These are phyloP conservation scores for Kandelia obovata DNA, from an alignment of 345 rosid genomes.

Conservation along the genomic window DNA sequence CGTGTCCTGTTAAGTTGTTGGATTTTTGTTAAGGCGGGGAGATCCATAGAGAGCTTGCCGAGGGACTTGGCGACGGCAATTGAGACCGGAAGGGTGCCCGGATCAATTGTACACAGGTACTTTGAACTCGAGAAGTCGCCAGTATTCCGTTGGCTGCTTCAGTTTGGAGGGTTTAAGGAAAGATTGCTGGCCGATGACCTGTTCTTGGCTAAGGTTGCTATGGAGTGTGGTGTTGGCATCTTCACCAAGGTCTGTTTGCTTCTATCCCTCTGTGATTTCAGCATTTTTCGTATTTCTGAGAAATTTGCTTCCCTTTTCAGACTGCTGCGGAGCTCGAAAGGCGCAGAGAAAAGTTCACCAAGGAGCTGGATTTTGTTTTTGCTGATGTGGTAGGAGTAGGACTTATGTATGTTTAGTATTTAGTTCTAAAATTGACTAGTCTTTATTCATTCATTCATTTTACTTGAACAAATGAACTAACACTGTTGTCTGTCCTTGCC, in stretches of 20 bases:
- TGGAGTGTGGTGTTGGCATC: conserved; percentile 72
- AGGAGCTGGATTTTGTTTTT: conserved; percentile 69
- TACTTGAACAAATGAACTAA: neutral
- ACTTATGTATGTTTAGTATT: neutral
- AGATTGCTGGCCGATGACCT: conserved; percentile 68
- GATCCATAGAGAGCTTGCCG: conserved; percentile 53
- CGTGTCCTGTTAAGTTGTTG: neutral
- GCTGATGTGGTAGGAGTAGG: conserved; percentile 52
- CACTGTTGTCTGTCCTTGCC: too few species aligned
- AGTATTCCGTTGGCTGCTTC: conserved; percentile 51
- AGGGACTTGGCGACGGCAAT: conserved; percentile 59
- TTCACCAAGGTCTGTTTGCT: conserved; percentile 53
- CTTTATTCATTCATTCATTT: neutral
- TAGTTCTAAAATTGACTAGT: neutral
- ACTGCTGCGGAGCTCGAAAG: conserved; percentile 53
- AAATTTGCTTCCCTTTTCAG: conserved; percentile 26
- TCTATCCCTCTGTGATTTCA: neutral
- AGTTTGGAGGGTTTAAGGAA: conserved; percentile 64
- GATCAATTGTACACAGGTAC: conserved; percentile 42
- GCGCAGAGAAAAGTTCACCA: conserved; percentile 48
- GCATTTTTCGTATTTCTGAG: neutral
- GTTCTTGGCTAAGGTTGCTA: conserved; percentile 63
- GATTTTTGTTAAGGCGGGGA: conserved; percentile 35
- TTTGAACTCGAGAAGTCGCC: conserved; percentile 55
- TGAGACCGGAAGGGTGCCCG: conserved; percentile 50